Percentiles rank a stretch among this genome's conserved stretches.
Evolutionary conservation across 1,284 basidiomycete genomes (phyloP).

Genomic region (Cutaneotrichosporon mucoides): DNA sequence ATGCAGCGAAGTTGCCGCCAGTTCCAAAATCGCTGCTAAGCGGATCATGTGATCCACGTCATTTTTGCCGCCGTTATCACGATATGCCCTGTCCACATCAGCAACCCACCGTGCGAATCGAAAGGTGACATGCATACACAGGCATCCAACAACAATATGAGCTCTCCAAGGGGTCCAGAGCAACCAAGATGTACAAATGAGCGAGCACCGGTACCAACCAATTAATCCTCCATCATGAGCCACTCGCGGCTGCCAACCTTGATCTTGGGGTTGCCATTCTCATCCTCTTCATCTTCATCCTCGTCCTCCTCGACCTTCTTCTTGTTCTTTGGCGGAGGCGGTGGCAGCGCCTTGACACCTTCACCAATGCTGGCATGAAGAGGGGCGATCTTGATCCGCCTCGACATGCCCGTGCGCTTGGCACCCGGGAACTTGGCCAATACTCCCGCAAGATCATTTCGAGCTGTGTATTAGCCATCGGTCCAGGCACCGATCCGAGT

Average conservation of each 20-base stretch:
- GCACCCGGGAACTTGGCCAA: slow-evolving; percentile 41
- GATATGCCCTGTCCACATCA: too few relatives aligned
- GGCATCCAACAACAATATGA: background rate
- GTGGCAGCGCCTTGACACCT: slow-evolving; percentile 42
- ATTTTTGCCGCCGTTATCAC: too few relatives aligned
- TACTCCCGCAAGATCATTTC: slow-evolving; percentile 40
- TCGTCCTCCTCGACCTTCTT: slow-evolving; percentile 43
- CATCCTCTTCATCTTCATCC: slow-evolving; percentile 35
- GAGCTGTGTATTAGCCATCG: slow-evolving; percentile 26
- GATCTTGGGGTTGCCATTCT: slow-evolving; percentile 22
- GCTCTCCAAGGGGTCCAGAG: too few relatives aligned
- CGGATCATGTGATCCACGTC: too few relatives aligned
- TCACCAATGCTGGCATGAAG: slow-evolving; percentile 45
- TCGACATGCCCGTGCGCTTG: slow-evolving; percentile 42
- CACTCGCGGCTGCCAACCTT: slow-evolving; percentile 37
- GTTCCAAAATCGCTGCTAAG: too few relatives aligned
- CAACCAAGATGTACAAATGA: too few relatives aligned
- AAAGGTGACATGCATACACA: too few relatives aligned
- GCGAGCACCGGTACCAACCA: background rate
- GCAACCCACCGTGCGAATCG: too few relatives aligned
- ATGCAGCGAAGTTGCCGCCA: too few relatives aligned
- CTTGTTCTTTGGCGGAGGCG: slow-evolving; percentile 42
- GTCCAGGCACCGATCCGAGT: background rate
- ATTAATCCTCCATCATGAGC: slow-evolving; percentile 44
- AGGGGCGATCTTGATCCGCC: slow-evolving; percentile 34